Percentiles rank a stretch among this genome's conserved stretches.
Conservation (phyloP, 345 rosid genomes). For the Salix koriyanagi region DNA sequence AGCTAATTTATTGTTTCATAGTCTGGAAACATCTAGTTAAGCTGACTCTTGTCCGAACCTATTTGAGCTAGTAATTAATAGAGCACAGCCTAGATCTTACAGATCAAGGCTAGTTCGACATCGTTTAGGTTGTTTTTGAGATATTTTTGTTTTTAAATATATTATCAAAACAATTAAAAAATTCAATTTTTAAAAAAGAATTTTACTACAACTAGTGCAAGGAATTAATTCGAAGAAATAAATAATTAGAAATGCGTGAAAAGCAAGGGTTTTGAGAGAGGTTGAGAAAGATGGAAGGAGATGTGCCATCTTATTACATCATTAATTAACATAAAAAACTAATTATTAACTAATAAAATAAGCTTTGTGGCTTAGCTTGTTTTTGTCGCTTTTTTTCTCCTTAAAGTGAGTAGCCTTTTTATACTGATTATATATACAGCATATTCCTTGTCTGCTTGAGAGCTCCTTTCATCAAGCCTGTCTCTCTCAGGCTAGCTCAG, state of each 20-base stretch:
- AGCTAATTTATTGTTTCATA: not conserved
- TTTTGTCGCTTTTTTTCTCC: not conserved
- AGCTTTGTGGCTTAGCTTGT: conserved; percentile 32
- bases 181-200: no score
- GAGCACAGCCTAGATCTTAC: not conserved
- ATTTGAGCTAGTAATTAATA: not conserved
- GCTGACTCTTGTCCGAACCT: not conserved
- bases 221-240: not conserved
- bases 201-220: no score
- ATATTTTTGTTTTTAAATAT: no score
- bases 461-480: conserved; percentile 30
- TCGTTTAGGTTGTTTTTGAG: no score
- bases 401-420: not conserved
- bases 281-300: conserved; percentile 30
- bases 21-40: not conserved
- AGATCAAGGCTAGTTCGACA: not conserved
- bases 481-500: conserved; percentile 21
- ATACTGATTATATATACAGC: conserved; percentile 5
- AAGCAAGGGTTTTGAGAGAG: conserved; percentile 25
- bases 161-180: no score
- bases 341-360: conserved; percentile 11
- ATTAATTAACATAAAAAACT: not conserved
- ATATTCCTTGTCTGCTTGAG: conserved; percentile 18
- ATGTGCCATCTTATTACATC: conserved; percentile 33
- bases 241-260: conserved; percentile 31